Conservation (phyloP, 2,329 filamentous ascomycete genomes). For the Juglanconis oblonga region DNA sequence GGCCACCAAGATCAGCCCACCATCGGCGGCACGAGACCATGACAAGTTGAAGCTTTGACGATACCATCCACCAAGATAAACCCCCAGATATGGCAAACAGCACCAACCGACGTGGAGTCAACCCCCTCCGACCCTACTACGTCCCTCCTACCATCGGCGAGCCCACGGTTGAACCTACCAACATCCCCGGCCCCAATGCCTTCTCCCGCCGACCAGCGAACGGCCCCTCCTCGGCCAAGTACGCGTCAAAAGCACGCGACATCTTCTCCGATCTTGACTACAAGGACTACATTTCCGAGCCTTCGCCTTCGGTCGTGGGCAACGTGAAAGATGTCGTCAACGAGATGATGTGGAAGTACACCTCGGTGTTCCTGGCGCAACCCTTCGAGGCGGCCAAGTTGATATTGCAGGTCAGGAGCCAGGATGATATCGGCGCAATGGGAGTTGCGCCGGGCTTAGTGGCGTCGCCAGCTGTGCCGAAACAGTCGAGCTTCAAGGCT, state of each 20-base stretch:
- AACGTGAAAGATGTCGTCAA: conserved; percentile 76
- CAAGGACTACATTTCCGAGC: conserved; percentile 77
- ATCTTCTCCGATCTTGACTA: conserved; percentile 91
- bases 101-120: conserved; percentile 48
- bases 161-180: conserved; percentile 33
- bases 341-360: conserved; percentile 88
- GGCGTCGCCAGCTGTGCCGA: conserved; percentile 2
- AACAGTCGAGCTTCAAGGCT: conserved; percentile 20
- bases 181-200: conserved; percentile 41
- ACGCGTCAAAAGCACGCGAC: conserved; percentile 70
- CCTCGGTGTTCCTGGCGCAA: conserved; percentile 82
- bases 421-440: conserved; percentile 45
- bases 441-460: conserved; percentile 22
- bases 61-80: conserved; percentile 25
- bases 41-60: conserved; percentile 25
- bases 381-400: conserved; percentile 98
- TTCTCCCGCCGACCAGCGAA: conserved; percentile 33
- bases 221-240: conserved; percentile 41
- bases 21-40: conserved; percentile 4
- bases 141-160: conserved; percentile 58
- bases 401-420: conserved; percentile 72
- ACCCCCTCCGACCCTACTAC: conserved; percentile 70
- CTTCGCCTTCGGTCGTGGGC: conserved; percentile 71
- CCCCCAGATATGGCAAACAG: conserved; percentile 32
- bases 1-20: conserved; percentile 9